phyloP scores from a whole-genome alignment of 1,284 basidiomycete species.

The Leccinum olivaceoglutinosum region DNA sequence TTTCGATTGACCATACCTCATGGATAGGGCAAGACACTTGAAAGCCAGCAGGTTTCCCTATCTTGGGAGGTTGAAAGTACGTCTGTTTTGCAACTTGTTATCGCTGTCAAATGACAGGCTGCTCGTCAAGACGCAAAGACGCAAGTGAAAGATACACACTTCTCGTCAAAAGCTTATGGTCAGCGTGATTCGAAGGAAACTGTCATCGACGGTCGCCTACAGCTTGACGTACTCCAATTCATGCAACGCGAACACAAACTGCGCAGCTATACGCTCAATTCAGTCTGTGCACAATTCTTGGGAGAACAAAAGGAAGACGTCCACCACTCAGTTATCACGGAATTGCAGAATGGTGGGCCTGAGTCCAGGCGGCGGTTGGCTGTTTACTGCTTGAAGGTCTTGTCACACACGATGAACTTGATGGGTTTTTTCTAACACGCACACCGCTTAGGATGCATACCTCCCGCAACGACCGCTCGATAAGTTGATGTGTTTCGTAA shows the following conservation, averaged over 20 bases:
- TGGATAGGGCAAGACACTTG: constrained; percentile 83
- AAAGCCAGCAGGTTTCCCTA: constrained; percentile 70
- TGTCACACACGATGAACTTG: constrained; percentile 3
- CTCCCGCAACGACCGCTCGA: constrained; percentile 90
- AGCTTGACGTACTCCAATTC: constrained; percentile 90
- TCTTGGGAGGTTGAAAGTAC: constrained; percentile 77
- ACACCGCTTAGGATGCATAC: constrained; percentile 76
- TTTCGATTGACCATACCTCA: constrained; percentile 92
- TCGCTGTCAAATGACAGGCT: constrained; percentile 6
- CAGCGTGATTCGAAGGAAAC: constrained; percentile 94
- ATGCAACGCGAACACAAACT: constrained; percentile 97
- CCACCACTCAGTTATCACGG: constrained; percentile 94
- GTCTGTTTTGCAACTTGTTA: constrained; percentile 12
- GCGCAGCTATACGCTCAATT: constrained; percentile 91
- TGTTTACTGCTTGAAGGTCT: constrained; percentile 92
- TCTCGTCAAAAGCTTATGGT: constrained; percentile 93
- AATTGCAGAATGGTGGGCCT: constrained; percentile 90
- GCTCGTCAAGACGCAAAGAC: constrained; percentile 57
- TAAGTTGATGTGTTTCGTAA: constrained; percentile 96
- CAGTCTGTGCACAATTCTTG: constrained; percentile 92
- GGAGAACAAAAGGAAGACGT: constrained; percentile 98
- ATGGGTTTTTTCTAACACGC: constrained; percentile 1
- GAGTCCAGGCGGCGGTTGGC: constrained; percentile 87
- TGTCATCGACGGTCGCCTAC: constrained; percentile 81
- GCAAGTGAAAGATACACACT: constrained; percentile 86